Evolutionary conservation across 2,329 filamentous ascomycete genomes (phyloP).

Genomic region (Nannizziopsis barbatae): DNA sequence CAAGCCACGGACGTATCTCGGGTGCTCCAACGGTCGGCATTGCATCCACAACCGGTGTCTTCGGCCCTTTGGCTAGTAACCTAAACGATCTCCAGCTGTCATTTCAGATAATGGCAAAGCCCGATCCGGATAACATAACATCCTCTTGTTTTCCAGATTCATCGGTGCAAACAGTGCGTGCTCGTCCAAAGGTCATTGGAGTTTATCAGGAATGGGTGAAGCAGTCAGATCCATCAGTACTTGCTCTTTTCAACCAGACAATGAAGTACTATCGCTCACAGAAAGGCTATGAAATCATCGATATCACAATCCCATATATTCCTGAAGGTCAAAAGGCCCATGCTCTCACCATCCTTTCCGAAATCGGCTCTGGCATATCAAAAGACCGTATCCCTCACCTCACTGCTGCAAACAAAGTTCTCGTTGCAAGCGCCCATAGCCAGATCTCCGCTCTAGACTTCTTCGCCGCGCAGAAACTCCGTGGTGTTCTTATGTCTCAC

Average conservation of each 20-base stretch:
- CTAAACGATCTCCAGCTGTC: conserved; percentile 67
- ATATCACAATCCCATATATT: conserved; percentile 46
- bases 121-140: conserved; percentile 52
- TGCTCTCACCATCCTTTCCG: conserved; percentile 62
- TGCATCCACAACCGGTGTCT: conserved; percentile 53
- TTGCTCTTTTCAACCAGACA: conserved; percentile 49
- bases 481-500: conserved; percentile 67
- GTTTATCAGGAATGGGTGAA: conserved; percentile 59
- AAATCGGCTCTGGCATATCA: conserved; percentile 47
- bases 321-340: conserved; percentile 66
- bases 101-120: conserved; percentile 68
- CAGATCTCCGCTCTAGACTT: conserved; percentile 59
- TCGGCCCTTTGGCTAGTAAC: conserved; percentile 64
- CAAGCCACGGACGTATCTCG: conserved; percentile 59
- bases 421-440: conserved; percentile 51
- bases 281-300: conserved; percentile 35
- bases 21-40: conserved; percentile 48
- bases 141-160: conserved; percentile 52
- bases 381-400: conserved; percentile 46
- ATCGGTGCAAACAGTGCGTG: conserved; percentile 31
- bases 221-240: conserved; percentile 54
- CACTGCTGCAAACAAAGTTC: conserved; percentile 56
- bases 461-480: conserved; percentile 60
- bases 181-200: conserved; percentile 51
- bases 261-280: conserved; percentile 43